Base-by-base conservation (phyloP, 192 early-diverging fungal species). In the Linnemannia elongata region DNA sequence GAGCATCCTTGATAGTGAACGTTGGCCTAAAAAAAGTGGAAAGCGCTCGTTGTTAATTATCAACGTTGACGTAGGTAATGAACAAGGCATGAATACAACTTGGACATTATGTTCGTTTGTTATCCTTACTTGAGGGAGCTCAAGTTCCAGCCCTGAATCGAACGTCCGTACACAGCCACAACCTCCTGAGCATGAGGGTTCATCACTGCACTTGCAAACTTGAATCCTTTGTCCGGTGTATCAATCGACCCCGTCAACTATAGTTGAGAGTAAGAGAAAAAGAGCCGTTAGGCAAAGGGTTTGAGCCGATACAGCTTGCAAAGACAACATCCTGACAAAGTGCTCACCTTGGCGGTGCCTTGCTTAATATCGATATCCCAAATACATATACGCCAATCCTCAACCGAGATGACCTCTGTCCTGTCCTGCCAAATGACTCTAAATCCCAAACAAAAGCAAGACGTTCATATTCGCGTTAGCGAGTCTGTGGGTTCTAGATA, bases 71-170 rank as follows among this genome's bases (percentile, higher is more conserved):
- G 33, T 7, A 13, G 47, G 55, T 73, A 18, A 30, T 20, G 54
- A 33, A 35, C 27, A 35, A 83, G 72, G n/a, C 83, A 68, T 42
- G 75, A 76, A 15, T 22, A 55, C 49, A 52, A 6, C 49, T 3
- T 6, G 3, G 20, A 52, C 1, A 18, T 15, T 20, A 20, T 17
- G 20, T 52, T 52, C 5, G 54, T 68, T 18, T 76, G 17, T 5
- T 72, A 47, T 7, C 76, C 69, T 44, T 89, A 88, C 91, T 88
- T 91, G 44, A 89, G 77, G 3, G 91, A 88, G 22, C 94, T 92
- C 36, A 93, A 75, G 86, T 97, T 96, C 93, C 95, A 96, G 15
- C 95, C 92, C 41, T 90, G 90, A 5, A 98, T 85, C 27, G 89
- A 84, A 8, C 89, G 79, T 27, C 92, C 94, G 42, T 92, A 92